Base-by-base conservation (phyloP, 495 filamentous ascomycete species). In the Poronia punctata region DNA sequence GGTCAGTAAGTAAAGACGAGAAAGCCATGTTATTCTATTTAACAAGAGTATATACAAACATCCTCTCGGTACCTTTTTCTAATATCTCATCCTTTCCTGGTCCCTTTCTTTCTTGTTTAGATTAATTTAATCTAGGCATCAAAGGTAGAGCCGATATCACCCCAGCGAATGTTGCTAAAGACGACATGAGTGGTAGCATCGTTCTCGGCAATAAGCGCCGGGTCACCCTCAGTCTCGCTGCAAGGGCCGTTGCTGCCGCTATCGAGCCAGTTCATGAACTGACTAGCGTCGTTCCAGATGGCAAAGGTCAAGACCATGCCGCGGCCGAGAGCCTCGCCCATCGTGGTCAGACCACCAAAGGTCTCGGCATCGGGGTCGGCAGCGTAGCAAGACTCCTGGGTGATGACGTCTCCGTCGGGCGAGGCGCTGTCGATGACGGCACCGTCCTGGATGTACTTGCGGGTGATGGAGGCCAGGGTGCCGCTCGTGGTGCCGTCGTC, bases 141-240 rank as follows among this genome's bases (percentile, higher is more conserved):
- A 7, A 44, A 28, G 0, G 59, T 55, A n/a, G 71, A 73, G 40
- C 72, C 75, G 46, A 85, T 73, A 31, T 78, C 71, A 11, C 82
- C 82, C 50, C 78, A 75, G 58, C 76, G 73, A 60, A 86, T 80
- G 68, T 83, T 83, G 39, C 71, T 79, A 64, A 73, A 85, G 45
- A 63, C 67, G 26, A 84, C 82, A n/a, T 62, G 66, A 10, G 78
- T 66, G 42, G 62, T 60, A 3, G 71, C 61, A 10, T 54, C 52
- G 18, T 71, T 52, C 36, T 56, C 31, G 56, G 71, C 65, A 15
- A 85, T 67, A 4, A 69, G 62, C 5, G 45, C 50, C 2, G 79
- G 76, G 12, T 56, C 59, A n/a, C 78, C 80, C 35, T 75, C 75
- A 41, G 56, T 56, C 4, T 61, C 65, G 25, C 64, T 46, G 54